Percentiles rank a stretch among this genome's conserved stretches.
These are phyloP conservation scores for Stagonosporopsis rhizophila DNA, from an alignment of 2,329 filamentous ascomycete species.

Conservation along the genomic window DNA sequence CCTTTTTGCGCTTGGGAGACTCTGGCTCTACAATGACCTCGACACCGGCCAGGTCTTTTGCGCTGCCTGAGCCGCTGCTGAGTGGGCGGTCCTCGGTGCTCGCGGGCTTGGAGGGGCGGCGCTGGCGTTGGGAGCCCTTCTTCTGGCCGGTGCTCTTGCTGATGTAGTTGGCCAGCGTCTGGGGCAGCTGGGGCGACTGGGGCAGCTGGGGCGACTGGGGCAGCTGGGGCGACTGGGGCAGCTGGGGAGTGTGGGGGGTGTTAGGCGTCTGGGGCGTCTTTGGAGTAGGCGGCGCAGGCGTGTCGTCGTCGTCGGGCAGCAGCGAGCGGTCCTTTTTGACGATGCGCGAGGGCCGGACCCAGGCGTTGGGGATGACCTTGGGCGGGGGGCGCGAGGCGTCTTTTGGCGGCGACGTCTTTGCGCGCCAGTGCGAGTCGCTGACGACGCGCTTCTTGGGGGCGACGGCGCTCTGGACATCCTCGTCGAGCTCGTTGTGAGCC, in stretches of 20 bases:
- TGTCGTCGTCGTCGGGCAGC: not conserved
- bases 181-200: constrained; percentile 25
- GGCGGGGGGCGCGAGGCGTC: constrained; percentile 40
- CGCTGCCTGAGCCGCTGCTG: constrained; percentile 45
- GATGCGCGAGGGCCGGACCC: constrained; percentile 47
- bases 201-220: constrained; percentile 15
- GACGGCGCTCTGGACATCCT: constrained; percentile 58
- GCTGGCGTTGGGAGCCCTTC: constrained; percentile 29
- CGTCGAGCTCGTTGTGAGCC: constrained; percentile 50
- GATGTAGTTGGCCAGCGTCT: constrained; percentile 36
- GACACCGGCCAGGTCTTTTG: constrained; percentile 31
- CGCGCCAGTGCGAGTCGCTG: constrained; percentile 87
- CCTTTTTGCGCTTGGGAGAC: constrained; percentile 29
- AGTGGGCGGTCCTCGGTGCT: constrained; percentile 43
- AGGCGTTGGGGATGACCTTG: constrained; percentile 47
- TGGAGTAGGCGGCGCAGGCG: constrained; percentile 18
- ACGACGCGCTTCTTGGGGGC: constrained; percentile 90
- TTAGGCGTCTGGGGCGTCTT: constrained; percentile 21
- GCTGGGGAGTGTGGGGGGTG: constrained; percentile 17
- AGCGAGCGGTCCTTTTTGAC: constrained; percentile 28
- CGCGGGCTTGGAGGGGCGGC: constrained; percentile 37
- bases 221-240: constrained; percentile 19
- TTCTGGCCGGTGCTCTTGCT: constrained; percentile 39
- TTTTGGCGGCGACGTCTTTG: constrained; percentile 57
- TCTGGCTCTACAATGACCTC: constrained; percentile 24